Evolutionary conservation across 1,284 basidiomycete species (phyloP).

Genomic region (Cutaneotrichosporon sp.): DNA sequence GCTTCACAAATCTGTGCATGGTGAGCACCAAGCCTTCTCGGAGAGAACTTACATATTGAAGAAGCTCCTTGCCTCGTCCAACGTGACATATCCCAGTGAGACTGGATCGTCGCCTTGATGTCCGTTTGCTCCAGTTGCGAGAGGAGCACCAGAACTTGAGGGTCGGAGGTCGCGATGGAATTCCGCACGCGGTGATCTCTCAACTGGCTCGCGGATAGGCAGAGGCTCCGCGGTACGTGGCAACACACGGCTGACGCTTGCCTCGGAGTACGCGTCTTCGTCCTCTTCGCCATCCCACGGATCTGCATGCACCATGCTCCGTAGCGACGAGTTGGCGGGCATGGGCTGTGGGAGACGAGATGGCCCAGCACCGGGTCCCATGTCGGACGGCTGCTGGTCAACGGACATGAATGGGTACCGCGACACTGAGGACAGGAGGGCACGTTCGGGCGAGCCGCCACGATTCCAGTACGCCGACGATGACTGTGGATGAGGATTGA

Average conservation of each 20-base stretch:
- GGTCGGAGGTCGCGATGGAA: constrained; percentile 1
- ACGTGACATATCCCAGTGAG: constrained; percentile 24
- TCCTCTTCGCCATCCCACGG: constrained; percentile 22
- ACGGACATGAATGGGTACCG: constrained; percentile 20
- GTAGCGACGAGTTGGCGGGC: constrained; percentile 13
- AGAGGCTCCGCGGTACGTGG: not conserved
- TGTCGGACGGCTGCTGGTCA: not conserved
- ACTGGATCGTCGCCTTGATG: constrained; percentile 26
- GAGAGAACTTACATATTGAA: constrained; percentile 27
- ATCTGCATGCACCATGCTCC: constrained; percentile 20
- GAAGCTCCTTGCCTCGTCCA: constrained; percentile 27
- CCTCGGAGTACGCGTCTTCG: constrained; percentile 12
- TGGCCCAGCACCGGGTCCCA: not conserved
- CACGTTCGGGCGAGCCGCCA: constrained; percentile 9
- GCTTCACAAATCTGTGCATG: constrained; percentile 25
- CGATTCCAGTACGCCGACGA: constrained; percentile 13
- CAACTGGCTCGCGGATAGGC: not conserved
- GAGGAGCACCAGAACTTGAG: not conserved
- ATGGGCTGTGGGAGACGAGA: constrained; percentile 3
- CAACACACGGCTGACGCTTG: constrained; percentile 1
- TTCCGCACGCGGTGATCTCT: constrained; percentile 2
- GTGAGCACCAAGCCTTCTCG: not conserved
- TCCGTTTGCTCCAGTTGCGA: not conserved
- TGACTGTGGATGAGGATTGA: not conserved
- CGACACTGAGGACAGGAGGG: constrained; percentile 8